These are phyloP conservation scores for Hymenoscyphus occultus DNA, from an alignment of 2,329 filamentous ascomycete species.

Conservation along the genomic window DNA sequence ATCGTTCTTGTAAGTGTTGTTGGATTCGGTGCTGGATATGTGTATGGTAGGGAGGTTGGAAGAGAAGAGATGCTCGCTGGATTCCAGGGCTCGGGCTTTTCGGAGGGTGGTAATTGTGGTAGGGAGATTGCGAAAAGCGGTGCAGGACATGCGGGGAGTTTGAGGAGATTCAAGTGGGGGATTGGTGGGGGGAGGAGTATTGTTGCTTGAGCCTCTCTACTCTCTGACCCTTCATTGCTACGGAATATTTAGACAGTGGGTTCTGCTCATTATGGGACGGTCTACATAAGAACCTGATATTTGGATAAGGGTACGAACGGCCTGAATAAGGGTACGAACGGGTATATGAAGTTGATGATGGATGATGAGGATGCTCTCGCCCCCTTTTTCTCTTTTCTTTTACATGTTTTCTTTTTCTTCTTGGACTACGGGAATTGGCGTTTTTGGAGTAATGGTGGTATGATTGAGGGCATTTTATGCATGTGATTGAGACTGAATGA, in stretches of 20 bases:
- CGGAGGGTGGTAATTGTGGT: slow-evolving; percentile 28
- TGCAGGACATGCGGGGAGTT: slow-evolving; percentile 24
- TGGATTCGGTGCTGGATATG: slow-evolving; percentile 66
- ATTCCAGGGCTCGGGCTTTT: slow-evolving; percentile 26
- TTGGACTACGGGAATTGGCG: too few relatives aligned
- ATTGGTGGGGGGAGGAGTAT: slow-evolving; percentile 29
- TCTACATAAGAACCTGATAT: not conserved
- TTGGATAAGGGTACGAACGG: not conserved
- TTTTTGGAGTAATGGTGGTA: too few relatives aligned
- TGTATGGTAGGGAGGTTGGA: slow-evolving; percentile 64
- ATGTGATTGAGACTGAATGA: too few relatives aligned
- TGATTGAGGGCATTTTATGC: too few relatives aligned
- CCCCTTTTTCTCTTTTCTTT: too few relatives aligned
- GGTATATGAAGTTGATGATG: not conserved
- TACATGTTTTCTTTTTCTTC: too few relatives aligned
- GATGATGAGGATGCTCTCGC: not conserved
- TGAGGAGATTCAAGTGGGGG: slow-evolving; percentile 34
- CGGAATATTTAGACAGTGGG: not conserved
- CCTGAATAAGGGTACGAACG: not conserved
- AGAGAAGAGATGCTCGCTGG: slow-evolving; percentile 49
- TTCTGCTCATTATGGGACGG: not conserved
- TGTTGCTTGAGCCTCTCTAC: slow-evolving; percentile 23
- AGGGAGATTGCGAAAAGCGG: slow-evolving; percentile 27
- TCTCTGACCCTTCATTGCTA: not conserved
- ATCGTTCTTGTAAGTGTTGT: slow-evolving; percentile 67